These are phyloP conservation scores for Phaeotremella fagi DNA, from an alignment of 768 basidiomycete genomes.

Conservation along the genomic window DNA sequence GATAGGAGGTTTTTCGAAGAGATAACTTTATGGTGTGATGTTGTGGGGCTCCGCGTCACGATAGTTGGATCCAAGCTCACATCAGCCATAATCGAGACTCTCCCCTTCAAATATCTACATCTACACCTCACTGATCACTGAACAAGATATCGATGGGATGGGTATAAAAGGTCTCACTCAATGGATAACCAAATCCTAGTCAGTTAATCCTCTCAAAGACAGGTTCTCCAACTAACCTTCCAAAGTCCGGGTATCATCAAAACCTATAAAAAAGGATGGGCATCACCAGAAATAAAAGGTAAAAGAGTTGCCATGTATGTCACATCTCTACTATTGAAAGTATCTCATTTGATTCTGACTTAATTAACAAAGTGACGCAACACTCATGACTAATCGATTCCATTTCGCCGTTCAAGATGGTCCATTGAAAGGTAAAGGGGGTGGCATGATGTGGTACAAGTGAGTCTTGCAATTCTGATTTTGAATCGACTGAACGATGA, in stretches of 20 bases:
- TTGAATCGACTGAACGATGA: background rate
- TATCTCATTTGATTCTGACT: too few species aligned
- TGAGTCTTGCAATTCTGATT: constrained; percentile 13
- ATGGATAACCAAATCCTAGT: constrained; percentile 37
- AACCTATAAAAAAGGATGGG: constrained; percentile 34
- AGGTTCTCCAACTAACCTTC: constrained; percentile 1
- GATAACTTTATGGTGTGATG: background rate
- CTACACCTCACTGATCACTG: too few species aligned
- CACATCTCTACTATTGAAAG: background rate
- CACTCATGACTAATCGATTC: constrained; percentile 43
- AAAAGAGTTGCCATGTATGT: constrained; percentile 43
- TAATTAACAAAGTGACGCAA: constrained; percentile 42
- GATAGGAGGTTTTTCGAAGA: too few species aligned
- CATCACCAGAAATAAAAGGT: constrained; percentile 26
- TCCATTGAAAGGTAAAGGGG: constrained; percentile 34
- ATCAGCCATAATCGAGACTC: too few species aligned
- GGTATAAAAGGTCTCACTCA: constrained; percentile 32
- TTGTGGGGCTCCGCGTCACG: background rate
- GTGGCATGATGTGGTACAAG: constrained; percentile 46
- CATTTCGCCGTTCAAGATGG: constrained; percentile 38
- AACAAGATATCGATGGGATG: constrained; percentile 14
- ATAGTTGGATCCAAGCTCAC: too few species aligned
- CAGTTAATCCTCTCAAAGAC: constrained; percentile 3
- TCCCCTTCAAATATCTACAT: too few species aligned
- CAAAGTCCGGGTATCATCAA: constrained; percentile 23